A percentile compares a stretch with the other conserved stretches of the same genome.
These are phyloP conservation scores for Cinnamomum micranthum DNA, from an alignment of 164 flowering plant genomes.

Conservation along the genomic window DNA sequence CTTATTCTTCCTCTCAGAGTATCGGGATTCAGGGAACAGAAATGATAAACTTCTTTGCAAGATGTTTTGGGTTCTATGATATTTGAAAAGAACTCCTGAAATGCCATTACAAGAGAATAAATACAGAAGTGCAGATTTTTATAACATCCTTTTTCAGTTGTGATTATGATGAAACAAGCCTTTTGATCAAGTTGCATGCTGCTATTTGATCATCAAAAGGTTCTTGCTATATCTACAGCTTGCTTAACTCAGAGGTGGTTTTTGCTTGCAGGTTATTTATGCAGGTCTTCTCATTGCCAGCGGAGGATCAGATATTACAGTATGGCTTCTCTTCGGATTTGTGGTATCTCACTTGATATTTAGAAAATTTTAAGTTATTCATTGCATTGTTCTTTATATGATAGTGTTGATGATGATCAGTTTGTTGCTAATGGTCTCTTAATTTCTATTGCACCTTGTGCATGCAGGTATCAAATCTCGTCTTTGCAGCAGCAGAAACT, in stretches of 20 bases:
- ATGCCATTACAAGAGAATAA: not conserved
- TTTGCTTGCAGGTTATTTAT: slow-evolving; percentile 64
- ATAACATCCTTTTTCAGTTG: not conserved
- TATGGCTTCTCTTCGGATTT: slow-evolving; percentile 70
- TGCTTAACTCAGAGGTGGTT: not conserved
- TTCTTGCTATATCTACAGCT: not conserved
- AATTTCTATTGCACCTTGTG: not conserved
- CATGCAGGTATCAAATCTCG: slow-evolving; percentile 78
- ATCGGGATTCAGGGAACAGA: not conserved
- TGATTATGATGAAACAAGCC: not conserved
- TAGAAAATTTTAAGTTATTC: not conserved
- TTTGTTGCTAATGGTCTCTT: not conserved
- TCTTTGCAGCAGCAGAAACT: slow-evolving; percentile 73
- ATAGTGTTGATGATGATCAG: not conserved
- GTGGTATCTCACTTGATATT: slow-evolving; percentile 46
- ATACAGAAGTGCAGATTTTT: not conserved
- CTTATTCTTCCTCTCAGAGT: slow-evolving; percentile 13
- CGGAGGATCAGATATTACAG: slow-evolving; percentile 69
- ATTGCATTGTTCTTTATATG: not conserved
- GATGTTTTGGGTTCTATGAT: not conserved
- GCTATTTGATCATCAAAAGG: not conserved
- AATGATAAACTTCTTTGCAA: not conserved
- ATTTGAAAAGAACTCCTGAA: not conserved
- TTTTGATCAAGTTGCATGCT: not conserved
- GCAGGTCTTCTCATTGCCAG: slow-evolving; percentile 74